Base-by-base conservation (phyloP, 345 rosid species). In the Eucalyptus marginata region DNA sequence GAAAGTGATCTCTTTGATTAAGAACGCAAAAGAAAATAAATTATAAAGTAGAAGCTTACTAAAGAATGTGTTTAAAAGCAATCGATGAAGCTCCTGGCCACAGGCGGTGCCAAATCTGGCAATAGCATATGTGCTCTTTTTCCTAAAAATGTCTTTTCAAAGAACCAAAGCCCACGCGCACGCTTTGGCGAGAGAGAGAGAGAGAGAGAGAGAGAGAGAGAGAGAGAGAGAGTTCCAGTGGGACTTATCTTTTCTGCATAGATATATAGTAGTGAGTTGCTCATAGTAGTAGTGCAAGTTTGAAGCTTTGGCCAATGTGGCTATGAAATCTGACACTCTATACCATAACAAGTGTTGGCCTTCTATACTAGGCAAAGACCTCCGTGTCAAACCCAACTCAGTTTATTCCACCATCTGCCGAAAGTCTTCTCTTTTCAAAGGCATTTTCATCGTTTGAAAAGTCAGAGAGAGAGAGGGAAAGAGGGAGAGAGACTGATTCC, bases 351-450 rank as follows among this genome's bases (percentile, higher is more conserved):
- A 90, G 49, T 88, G 87, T 8, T 68, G 24, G 58, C 40, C 81
- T 79, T 89, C 86, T 87, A 59, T n/a, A 89, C 86, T 85, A 86
- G 76, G 89, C 44, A 83, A 84, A 33, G 66, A 76, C 36, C 68
- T 31, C 17, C 8, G 64, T 86, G 40, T 88, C 47, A 62, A 89
- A 81, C 71, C 91, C 88, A 88, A 33, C 83, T 93, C 92, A 56
- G 87, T 88, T n/a, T 87, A 88, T 86, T 87, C 89, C 90, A 50
- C 50, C 91, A 85, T 58, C 88, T 52, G 93, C 92, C 92, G 91
- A 92, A 93, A 91, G 93, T 64, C 31, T 71, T 71, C n/a, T 33
- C 51, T 56, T 56, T 87, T 87, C 84, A 56, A 29, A 51, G 86
- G 40, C 15, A 52, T 33, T 49, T 49, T n/a, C 31, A 33, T 27